phyloP scores from a whole-genome alignment of 2,329 filamentous ascomycete species.

The Diaporthe sp. region DNA sequence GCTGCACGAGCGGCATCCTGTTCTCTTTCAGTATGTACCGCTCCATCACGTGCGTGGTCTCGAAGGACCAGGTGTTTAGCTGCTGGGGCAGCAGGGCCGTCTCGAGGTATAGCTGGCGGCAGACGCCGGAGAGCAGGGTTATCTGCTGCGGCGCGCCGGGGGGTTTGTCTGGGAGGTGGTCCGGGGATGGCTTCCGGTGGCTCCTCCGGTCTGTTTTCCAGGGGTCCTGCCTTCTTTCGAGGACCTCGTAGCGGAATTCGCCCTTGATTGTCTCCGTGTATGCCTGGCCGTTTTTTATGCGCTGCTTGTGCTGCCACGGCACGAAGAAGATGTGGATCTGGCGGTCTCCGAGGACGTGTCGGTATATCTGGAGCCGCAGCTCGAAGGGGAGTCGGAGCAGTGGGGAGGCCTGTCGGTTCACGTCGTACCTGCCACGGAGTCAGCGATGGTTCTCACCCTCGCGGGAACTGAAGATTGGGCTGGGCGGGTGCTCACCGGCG shows the following conservation, averaged over 20 bases:
- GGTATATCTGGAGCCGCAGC: slow-evolving; percentile 48
- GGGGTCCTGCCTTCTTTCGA: slow-evolving; percentile 43
- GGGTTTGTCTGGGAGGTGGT: no score
- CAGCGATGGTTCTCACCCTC: neutral
- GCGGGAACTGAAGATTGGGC: neutral
- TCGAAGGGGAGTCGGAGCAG: slow-evolving; percentile 47
- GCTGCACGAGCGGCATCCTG: slow-evolving; percentile 42
- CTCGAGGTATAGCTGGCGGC: slow-evolving; percentile 50
- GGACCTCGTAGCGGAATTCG: slow-evolving; percentile 45
- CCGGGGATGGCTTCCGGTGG: neutral
- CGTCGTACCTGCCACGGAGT: slow-evolving; percentile 39
- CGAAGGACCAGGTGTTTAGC: slow-evolving; percentile 49
- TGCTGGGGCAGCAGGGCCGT: slow-evolving; percentile 47
- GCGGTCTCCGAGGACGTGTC: slow-evolving; percentile 44
- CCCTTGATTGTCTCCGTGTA: slow-evolving; percentile 37
- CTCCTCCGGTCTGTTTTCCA: slow-evolving; percentile 37
- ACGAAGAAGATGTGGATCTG: slow-evolving; percentile 47
- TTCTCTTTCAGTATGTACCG: slow-evolving; percentile 46
- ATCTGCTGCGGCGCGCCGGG: slow-evolving; percentile 37
- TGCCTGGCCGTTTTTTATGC: slow-evolving; percentile 36
- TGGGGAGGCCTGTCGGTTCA: slow-evolving; percentile 42
- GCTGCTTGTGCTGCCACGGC: slow-evolving; percentile 40
- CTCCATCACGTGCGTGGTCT: slow-evolving; percentile 45
- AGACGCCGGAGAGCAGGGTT: slow-evolving; percentile 47
- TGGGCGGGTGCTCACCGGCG: slow-evolving; percentile 3